A percentile compares a stretch with the other conserved stretches of the same genome.
These are phyloP conservation scores for Tulasnella sp. DNA, from an alignment of 768 basidiomycete species.

Conservation along the genomic window DNA sequence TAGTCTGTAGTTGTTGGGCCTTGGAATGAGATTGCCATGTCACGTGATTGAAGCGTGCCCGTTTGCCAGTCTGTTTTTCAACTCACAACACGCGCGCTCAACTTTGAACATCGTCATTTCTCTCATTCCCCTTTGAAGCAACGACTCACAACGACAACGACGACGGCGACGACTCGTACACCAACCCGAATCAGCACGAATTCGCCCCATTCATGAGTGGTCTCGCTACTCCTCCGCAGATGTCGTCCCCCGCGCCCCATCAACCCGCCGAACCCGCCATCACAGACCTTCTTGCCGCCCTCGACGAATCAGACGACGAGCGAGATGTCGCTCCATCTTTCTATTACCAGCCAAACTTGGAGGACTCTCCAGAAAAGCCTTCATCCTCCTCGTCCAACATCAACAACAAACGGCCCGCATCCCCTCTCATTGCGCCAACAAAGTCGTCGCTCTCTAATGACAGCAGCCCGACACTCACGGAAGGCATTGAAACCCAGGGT, in stretches of 20 bases:
- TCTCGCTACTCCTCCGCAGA: neutral
- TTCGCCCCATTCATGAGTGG: neutral
- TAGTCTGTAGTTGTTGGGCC: too few relatives aligned
- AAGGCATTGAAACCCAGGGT: neutral
- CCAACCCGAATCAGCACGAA: neutral
- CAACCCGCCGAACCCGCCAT: neutral
- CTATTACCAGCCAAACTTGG: slow-evolving; percentile 1
- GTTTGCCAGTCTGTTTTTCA: neutral
- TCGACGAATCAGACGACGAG: slow-evolving; percentile 19
- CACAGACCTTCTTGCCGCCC: slow-evolving; percentile 1
- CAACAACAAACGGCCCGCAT: slow-evolving; percentile 4
- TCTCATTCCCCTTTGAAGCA: neutral
- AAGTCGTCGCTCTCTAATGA: neutral
- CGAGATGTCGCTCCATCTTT: slow-evolving; percentile 13
- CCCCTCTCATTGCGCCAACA: neutral
- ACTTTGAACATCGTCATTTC: neutral
- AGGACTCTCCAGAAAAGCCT: slow-evolving; percentile 9
- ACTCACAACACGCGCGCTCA: neutral
- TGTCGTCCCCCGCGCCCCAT: neutral
- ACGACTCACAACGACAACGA: neutral
- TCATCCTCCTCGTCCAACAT: neutral
- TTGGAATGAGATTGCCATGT: neutral
- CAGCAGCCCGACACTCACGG: neutral
- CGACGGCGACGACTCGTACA: neutral
- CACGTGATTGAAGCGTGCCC: neutral